phyloP scores from a whole-genome alignment of 2,329 filamentous ascomycete species.

The Sphaerulina musiva region DNA sequence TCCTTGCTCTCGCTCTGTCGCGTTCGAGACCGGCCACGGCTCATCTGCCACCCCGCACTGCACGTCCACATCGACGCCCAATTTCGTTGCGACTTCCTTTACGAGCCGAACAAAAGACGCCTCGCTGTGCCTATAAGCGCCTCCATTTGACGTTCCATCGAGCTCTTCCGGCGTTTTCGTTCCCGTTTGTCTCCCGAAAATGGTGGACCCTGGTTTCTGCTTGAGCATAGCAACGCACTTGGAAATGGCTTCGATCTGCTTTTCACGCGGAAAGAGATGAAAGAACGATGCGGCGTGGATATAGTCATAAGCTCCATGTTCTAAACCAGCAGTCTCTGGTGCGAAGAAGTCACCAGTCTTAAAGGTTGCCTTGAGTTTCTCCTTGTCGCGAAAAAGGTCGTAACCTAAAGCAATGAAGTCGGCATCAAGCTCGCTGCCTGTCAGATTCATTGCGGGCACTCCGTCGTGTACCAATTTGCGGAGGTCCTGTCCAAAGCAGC shows the following conservation, averaged over 20 bases:
- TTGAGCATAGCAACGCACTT: constrained; percentile 33
- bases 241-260: constrained; percentile 35
- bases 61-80: constrained; percentile 33
- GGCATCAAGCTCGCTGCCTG: constrained; percentile 31
- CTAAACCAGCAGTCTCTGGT: constrained; percentile 25
- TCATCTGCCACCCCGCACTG: background rate
- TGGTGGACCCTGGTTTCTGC: constrained; percentile 31
- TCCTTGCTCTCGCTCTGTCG: background rate
- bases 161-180: constrained; percentile 28
- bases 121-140: constrained; percentile 35
- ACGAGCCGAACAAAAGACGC: constrained; percentile 36
- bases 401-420: constrained; percentile 36
- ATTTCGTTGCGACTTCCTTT: constrained; percentile 36
- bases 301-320: constrained; percentile 32
- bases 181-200: constrained; percentile 38
- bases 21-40: background rate
- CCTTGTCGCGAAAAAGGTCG: constrained; percentile 35
- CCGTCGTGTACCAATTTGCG: constrained; percentile 37
- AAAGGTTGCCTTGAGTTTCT: constrained; percentile 30
- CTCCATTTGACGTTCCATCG: constrained; percentile 14
- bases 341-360: constrained; percentile 18
- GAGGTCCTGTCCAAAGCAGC: constrained; percentile 38
- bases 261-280: constrained; percentile 40
- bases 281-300: constrained; percentile 40
- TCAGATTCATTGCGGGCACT: constrained; percentile 29